A percentile compares a stretch with the other conserved stretches of the same genome.
phyloP scores from a whole-genome alignment of 345 rosid genomes.

The Murraya paniculata region DNA sequence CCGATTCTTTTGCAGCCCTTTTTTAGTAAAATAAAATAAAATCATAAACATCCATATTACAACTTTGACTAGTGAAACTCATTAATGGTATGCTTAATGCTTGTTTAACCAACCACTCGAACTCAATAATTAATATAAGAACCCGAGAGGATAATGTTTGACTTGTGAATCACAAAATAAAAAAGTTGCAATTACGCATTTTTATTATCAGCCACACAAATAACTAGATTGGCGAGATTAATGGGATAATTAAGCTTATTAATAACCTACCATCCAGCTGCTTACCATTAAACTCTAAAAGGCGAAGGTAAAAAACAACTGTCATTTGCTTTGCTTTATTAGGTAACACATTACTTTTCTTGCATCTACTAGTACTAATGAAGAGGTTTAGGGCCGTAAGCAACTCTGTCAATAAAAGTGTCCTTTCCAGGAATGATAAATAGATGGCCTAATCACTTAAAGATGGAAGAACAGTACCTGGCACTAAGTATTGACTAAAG shows the following conservation, averaged over 20 bases:
- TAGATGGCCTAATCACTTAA: constrained; percentile 19
- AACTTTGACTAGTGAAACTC: constrained; percentile 14
- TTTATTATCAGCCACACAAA: constrained; percentile 20
- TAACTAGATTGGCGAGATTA: constrained; percentile 4
- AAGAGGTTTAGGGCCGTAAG: constrained; percentile 15
- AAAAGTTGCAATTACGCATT: constrained; percentile 16
- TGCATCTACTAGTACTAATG: constrained; percentile 21
- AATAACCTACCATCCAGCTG: constrained; percentile 39
- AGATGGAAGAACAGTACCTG: constrained; percentile 10
- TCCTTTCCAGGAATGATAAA: constrained; percentile 13
- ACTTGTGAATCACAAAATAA: constrained; percentile 9
- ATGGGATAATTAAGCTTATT: not conserved
- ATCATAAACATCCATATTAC: constrained; percentile 12
- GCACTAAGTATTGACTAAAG: constrained; percentile 28
- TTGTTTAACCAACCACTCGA: constrained; percentile 23
- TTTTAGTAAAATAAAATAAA: not conserved
- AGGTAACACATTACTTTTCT: constrained; percentile 35
- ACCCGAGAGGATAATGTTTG: constrained; percentile 27
- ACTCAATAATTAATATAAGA: constrained; percentile 18
- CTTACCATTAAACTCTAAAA: constrained; percentile 24
- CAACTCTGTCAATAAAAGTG: constrained; percentile 23
- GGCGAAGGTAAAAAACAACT: constrained; percentile 22
- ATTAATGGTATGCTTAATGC: constrained; percentile 14
- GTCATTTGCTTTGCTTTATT: constrained; percentile 32
- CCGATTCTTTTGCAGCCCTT: not conserved